These are phyloP conservation scores for Climacium dendroides DNA, from an alignment of 225 moss, liverwort and hornwort genomes.

Conservation along the genomic window DNA sequence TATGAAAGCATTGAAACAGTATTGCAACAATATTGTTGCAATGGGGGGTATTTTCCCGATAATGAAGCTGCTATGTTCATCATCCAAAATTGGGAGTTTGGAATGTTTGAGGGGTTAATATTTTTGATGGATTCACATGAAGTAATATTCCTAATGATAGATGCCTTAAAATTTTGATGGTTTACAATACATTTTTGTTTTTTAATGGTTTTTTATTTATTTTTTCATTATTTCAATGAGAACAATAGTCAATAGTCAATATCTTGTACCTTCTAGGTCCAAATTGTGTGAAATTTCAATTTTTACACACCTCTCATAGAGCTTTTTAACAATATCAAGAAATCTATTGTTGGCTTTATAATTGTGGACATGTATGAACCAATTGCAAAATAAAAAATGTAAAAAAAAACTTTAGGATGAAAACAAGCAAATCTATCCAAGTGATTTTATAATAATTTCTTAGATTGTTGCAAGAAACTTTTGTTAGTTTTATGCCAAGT, in stretches of 20 bases:
- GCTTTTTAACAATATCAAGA: not conserved
- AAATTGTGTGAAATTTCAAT: not conserved
- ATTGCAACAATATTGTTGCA: too few relatives aligned
- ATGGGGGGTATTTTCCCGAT: too few relatives aligned
- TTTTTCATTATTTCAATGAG: too few relatives aligned
- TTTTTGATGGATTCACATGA: not conserved
- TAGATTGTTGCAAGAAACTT: not conserved
- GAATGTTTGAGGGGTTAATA: accelerated
- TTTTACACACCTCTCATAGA: not conserved
- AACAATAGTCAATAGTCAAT: not conserved
- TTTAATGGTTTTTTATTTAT: not conserved
- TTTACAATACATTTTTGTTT: not conserved
- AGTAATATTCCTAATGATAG: too few relatives aligned
- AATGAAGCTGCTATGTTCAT: too few relatives aligned
- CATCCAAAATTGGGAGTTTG: accelerated
- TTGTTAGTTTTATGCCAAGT: not conserved
- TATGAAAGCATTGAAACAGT: too few relatives aligned
- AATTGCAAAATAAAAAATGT: not conserved
- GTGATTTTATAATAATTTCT: not conserved
- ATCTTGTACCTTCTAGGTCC: not conserved
- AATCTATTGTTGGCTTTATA: not conserved
- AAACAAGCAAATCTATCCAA: not conserved
- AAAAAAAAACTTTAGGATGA: not conserved
- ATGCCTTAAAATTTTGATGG: not conserved
- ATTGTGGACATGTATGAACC: not conserved